Evolutionary conservation across 768 basidiomycete genomes (phyloP), one percentile per base, ranked within the genome.

Genomic region (Sutorius australiensis): DNA sequence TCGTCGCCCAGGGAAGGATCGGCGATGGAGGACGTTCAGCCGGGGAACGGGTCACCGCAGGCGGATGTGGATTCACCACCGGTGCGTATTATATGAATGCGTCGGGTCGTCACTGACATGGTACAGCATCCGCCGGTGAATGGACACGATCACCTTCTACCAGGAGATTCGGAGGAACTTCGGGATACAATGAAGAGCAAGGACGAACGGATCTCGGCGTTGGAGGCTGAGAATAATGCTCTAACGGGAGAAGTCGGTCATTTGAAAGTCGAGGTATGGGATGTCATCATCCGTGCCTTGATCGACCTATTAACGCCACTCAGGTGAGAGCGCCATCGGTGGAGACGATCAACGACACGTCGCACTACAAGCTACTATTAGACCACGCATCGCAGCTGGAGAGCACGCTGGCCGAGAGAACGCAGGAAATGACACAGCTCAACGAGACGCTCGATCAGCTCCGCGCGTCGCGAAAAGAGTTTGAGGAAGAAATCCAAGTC

Each of bases 11-110:
- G 65, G 48, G 62, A 67, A 34, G 76, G 72, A 47, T 62, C 39
- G 11, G 53, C 43, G 10, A 61, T 60, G 51, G 65, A 73, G 38
- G 67, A 60, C 6, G 47, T 57, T 38, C 71, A 67, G 45, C 56
- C 27, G 5, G 61, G 55, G 71, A 67, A 79, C 79, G 75, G 78
- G 76, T 71, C 69, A 11, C 58, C 75, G 58, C 73, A 71, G 66
- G 67, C 67, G 61, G 75, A 74, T 71, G 76, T 79, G 71, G 81
- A 78, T 73, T 79, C 84, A 77, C 82, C 85, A 70, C 78, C 74
- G 75, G 87, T 88, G 80, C 82, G 87, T 86, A 77, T 76, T 74
- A 19, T 8, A 76, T 72, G 46, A 6, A 7, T 63, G 60, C 42
- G 58, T 60, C 67, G 17, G 16, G n/a, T 2, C n/a, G 30, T 47